Evolutionary conservation across 139 green algal genomes (phyloP), one percentile per base, ranked within the genome.

Genomic region (Chlorokybus atmophyticus): DNA sequence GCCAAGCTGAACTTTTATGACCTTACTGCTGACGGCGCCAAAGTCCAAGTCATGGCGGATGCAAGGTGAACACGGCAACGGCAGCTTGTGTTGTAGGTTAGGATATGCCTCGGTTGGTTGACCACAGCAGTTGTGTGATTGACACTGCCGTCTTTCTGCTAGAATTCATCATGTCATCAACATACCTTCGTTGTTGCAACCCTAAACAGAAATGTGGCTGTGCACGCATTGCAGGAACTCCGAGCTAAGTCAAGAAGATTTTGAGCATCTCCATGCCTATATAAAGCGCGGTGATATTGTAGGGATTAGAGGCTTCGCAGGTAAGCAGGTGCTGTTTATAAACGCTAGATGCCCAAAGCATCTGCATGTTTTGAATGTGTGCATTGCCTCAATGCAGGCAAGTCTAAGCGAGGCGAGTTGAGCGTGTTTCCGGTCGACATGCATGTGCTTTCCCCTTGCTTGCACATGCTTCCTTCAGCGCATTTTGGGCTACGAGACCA

Each of bases 1-100:
- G 65, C 77, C 60, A 97, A 97, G 82, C 79, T 99, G 31, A 57
- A 91, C 29, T 99, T 99, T 77, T 95, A 96, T 57, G 90, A 97
- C 71, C 65, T 99, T 28, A 71, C 79, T 32, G 79, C 55, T 8
- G 88, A 95, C 40, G 87, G 84, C 28, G 42, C 41, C 35, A 94
- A 93, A 68, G 68, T 98, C 14, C 92, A 99, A 69, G 71, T 96
- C 59, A 99, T 96, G 79, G 86, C 85, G 8, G 86, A 95, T 57
- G 77, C 78, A 0, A 19, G n/a, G 44, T 29, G n/a, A 29, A 23
- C 44, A 6, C 44, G 64, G 81, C 64, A 80, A n/a, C n/a, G n/a
- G n/a, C n/a, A n/a, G n/a, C n/a, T n/a, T n/a, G n/a, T n/a, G n/a
- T n/a, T n/a, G n/a, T n/a, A n/a, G n/a, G n/a, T n/a, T n/a, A n/a